Evolutionary conservation across 345 rosid species (phyloP), one percentile per base, ranked within the genome.

Genomic region (Euclidium syriacum): DNA sequence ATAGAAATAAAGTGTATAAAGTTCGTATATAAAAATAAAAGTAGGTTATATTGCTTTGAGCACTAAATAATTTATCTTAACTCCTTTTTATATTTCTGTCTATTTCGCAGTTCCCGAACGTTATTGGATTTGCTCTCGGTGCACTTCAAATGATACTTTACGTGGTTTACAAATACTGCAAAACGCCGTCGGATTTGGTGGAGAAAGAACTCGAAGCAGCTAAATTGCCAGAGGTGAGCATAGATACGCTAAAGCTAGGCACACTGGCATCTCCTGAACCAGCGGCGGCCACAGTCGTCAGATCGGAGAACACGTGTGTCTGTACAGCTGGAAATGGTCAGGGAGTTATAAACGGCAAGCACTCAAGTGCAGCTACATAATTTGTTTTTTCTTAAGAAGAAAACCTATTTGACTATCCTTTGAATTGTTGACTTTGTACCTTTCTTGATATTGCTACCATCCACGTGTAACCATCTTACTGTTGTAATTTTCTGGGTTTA

Each of bases 121-220:
- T 78, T 64, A 27, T 83, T 20, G 88, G 88, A 2, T 64, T 80
- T 29, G 12, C 7, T 7, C 80, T 83, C 4, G 88, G 88, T 23
- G 32, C 80, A 30, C 71, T 75, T 32, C 88, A 83, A 65, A 83
- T 83, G 88, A 47, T 75, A 16, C 55, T 83, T 5, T 83, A 83
- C 53, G 60, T 72, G 41, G 58, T 80, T 12, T 83, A 64, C 39
- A 80, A 65, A 71, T 77, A 75, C 27, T 61, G 67, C 58, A 75
- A 75, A 61, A 56, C 72, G 51, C 47, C 75, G 40, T 39, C 64
- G 59, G 64, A 73, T 52, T 60, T 73, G 64, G 36, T 68, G 10
- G 68, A 73, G 40, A 33, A 41, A 54, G 72, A 73, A 61, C 32
- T 54, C 3, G 76, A 48, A 52, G 75, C 81, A 1, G 61, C 56